Conservation (phyloP, 1,284 basidiomycete species). For the Malassezia japonica region DNA sequence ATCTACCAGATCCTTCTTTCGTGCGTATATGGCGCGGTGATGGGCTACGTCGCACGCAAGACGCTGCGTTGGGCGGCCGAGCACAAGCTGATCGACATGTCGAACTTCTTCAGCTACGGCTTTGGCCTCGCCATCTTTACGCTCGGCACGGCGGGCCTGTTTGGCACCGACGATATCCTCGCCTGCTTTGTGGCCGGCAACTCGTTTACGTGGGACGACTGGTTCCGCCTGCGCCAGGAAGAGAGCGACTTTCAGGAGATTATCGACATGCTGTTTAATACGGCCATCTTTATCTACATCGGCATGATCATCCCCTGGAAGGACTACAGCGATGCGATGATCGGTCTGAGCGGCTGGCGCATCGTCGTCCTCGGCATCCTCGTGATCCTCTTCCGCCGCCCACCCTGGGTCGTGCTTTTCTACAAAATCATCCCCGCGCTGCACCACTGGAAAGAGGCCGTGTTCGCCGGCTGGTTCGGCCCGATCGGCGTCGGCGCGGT, state of each 20-base stretch:
- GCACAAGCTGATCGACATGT: slow-evolving; percentile 48
- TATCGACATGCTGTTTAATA: slow-evolving; percentile 54
- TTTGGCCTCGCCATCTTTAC: slow-evolving; percentile 50
- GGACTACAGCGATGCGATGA: slow-evolving; percentile 19
- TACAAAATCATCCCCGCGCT: slow-evolving; percentile 38
- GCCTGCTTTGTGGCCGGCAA: slow-evolving; percentile 50
- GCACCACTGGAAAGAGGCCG: slow-evolving; percentile 30
- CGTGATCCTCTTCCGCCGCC: slow-evolving; percentile 37
- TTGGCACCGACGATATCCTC: slow-evolving; percentile 51
- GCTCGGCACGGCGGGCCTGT: slow-evolving; percentile 49
- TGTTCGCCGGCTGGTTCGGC: slow-evolving; percentile 45
- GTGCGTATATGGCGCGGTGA: slow-evolving; percentile 43
- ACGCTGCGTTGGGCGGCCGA: slow-evolving; percentile 48
- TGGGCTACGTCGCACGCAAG: slow-evolving; percentile 49
- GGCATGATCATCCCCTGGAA: slow-evolving; percentile 49
- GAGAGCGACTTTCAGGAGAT: slow-evolving; percentile 55
- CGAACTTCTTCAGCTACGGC: slow-evolving; percentile 48
- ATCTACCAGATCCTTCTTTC: slow-evolving; percentile 49
- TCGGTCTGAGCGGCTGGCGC: slow-evolving; percentile 37
- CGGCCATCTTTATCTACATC: slow-evolving; percentile 50
- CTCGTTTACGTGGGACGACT: slow-evolving; percentile 49
- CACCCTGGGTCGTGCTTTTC: slow-evolving; percentile 36
- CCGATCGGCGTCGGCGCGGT: slow-evolving; percentile 49
- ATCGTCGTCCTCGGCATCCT: slow-evolving; percentile 37
- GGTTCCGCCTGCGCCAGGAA: slow-evolving; percentile 52